A percentile compares a stretch with the other conserved stretches of the same genome.
These are phyloP conservation scores for Boeremia exigua DNA, from an alignment of 2,329 filamentous ascomycete species.

Conservation along the genomic window DNA sequence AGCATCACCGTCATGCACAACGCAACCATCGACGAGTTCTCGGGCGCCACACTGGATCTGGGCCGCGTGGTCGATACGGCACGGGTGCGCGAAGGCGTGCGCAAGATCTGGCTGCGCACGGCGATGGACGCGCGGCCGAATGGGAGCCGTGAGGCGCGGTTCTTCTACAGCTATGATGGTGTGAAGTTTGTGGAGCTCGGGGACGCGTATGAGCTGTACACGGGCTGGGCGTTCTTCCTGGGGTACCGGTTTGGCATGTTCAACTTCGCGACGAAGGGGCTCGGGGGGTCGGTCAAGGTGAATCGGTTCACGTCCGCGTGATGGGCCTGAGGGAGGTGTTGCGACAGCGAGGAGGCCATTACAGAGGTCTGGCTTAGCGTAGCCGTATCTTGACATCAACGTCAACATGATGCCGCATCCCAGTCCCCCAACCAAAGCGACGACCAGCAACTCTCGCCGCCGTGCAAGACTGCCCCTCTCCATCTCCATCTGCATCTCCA, in stretches of 20 bases:
- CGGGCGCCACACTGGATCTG: constrained; percentile 22
- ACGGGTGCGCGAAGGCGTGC: constrained; percentile 9
- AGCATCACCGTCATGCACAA: constrained; percentile 31
- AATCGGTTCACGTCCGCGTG: not conserved
- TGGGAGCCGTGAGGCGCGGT: constrained; percentile 25
- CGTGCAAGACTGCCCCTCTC: too few species aligned
- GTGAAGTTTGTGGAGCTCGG: constrained; percentile 29
- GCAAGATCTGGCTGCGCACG: constrained; percentile 31
- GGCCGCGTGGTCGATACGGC: constrained; percentile 11
- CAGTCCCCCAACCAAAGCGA: too few species aligned
- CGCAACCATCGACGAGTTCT: constrained; percentile 43
- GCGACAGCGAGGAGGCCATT: too few species aligned
- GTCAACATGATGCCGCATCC: too few species aligned
- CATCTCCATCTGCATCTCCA: too few species aligned
- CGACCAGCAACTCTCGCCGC: too few species aligned
- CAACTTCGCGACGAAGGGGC: constrained; percentile 34
- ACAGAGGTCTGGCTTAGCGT: too few species aligned
- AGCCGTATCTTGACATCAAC: too few species aligned
- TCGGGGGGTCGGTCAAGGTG: constrained; percentile 8
- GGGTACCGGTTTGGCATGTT: constrained; percentile 42
- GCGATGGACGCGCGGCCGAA: constrained; percentile 32
- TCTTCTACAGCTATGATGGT: constrained; percentile 27
- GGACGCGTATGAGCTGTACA: constrained; percentile 25
- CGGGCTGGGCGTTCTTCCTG: constrained; percentile 33
- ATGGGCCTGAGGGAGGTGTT: not conserved